These are phyloP conservation scores for Penicillium verrucosum DNA, from an alignment of 2,329 filamentous ascomycete species.

Conservation along the genomic window DNA sequence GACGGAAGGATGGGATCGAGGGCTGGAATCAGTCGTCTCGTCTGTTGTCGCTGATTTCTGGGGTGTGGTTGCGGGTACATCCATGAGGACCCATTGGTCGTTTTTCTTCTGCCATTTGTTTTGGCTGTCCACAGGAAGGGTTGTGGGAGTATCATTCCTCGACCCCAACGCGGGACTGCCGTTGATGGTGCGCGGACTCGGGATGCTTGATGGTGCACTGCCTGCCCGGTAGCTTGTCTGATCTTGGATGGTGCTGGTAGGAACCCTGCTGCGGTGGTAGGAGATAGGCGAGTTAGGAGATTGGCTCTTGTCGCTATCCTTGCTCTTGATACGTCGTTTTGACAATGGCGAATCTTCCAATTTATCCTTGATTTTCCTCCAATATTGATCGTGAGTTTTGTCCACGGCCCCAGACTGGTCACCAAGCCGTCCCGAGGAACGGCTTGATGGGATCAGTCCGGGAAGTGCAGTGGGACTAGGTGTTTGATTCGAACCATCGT, in stretches of 20 bases:
- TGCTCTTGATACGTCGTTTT: constrained; percentile 11
- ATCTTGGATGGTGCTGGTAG: constrained; percentile 4
- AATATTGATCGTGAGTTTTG: constrained; percentile 29
- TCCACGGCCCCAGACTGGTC: constrained; percentile 11
- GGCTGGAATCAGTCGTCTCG: constrained; percentile 25
- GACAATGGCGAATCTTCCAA: constrained; percentile 25
- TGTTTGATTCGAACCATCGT: constrained; percentile 15
- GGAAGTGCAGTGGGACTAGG: constrained; percentile 15
- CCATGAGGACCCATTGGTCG: constrained; percentile 36
- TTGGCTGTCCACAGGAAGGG: constrained; percentile 5
- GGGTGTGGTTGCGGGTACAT: constrained; percentile 22
- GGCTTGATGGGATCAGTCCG: constrained; percentile 8
- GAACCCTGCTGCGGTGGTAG: constrained; percentile 20
- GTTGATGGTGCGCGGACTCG: constrained; percentile 34
- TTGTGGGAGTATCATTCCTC: constrained; percentile 11
- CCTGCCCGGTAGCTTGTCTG: constrained; percentile 22
- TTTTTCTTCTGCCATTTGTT: constrained; percentile 35
- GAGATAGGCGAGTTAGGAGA: constrained; percentile 20
- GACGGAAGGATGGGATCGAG: constrained; percentile 27
- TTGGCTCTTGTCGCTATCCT: constrained; percentile 22
- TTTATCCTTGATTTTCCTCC: constrained; percentile 28
- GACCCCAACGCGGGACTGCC: constrained; percentile 20
- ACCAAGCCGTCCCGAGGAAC: constrained; percentile 7
- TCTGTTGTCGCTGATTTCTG: constrained; percentile 20
- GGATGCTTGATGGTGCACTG: constrained; percentile 37